These are phyloP conservation scores for Geoglossum glabrum DNA, from an alignment of 495 filamentous ascomycete species.

Conservation along the genomic window DNA sequence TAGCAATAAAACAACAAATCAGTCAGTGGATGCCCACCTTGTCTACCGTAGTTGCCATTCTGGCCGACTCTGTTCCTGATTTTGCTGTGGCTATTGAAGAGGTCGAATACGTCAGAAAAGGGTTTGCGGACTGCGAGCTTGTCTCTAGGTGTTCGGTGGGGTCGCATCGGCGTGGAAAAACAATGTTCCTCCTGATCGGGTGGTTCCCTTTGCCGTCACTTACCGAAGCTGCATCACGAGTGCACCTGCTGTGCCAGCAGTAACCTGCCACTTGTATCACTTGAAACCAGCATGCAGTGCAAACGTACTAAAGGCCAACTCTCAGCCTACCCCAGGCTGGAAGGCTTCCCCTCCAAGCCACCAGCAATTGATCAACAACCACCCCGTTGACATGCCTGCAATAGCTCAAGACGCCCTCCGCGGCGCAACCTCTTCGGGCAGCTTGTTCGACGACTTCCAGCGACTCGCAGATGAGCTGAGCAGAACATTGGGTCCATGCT, in stretches of 20 bases:
- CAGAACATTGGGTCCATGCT: conserved; percentile 49
- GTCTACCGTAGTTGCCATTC: conserved; percentile 88
- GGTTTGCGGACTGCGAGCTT: neutral
- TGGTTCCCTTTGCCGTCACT: neutral
- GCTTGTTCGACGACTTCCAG: conserved; percentile 33
- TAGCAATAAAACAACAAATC: conserved; percentile 6
- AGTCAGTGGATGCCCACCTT: conserved; percentile 38
- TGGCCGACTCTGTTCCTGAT: conserved; percentile 18
- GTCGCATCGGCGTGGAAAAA: neutral
- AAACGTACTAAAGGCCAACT: neutral
- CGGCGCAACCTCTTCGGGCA: neutral
- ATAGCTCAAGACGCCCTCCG: conserved; percentile 1
- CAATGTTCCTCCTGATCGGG: neutral
- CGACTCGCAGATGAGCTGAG: conserved; percentile 53
- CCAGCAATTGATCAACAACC: neutral
- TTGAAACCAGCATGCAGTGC: neutral
- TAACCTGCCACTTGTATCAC: neutral
- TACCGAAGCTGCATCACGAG: neutral
- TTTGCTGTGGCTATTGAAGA: neutral
- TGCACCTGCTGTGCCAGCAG: neutral
- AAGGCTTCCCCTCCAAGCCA: neutral
- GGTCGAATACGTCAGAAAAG: neutral
- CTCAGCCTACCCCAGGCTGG: neutral
- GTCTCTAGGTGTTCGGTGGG: neutral
- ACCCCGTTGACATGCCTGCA: neutral